These are phyloP conservation scores for Ampelocalamus luodianensis DNA, from an alignment of 176 grass and related monocot species.

Conservation along the genomic window DNA sequence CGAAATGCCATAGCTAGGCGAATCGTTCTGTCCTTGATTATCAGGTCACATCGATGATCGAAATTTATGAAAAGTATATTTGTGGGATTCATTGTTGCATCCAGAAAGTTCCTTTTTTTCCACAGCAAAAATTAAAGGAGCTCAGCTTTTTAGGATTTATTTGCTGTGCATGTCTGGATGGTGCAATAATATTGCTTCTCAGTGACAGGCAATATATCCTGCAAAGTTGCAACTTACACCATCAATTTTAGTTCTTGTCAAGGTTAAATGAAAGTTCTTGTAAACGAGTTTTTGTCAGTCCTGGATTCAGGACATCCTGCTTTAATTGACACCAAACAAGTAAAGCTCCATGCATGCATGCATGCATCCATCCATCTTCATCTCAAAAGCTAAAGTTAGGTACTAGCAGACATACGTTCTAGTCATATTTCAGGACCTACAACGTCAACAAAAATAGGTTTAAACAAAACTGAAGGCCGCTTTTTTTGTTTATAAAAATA, in stretches of 20 bases:
- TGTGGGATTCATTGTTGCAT: neutral
- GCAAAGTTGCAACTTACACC: neutral
- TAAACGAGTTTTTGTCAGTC: neutral
- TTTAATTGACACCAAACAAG: neutral
- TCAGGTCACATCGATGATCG: conserved; percentile 7
- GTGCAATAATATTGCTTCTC: neutral
- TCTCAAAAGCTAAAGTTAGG: conserved; percentile 32
- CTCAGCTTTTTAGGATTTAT: neutral
- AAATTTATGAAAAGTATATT: conserved; percentile 4
- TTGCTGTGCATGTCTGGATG: neutral
- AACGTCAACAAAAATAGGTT: conserved; percentile 24
- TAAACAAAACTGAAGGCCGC: neutral
- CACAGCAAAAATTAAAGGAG: neutral
- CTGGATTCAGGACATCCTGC: neutral
- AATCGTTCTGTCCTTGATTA: conserved; percentile 2
- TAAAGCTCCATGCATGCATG: neutral
- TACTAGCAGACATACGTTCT: neutral
- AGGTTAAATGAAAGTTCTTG: neutral
- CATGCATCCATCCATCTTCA: neutral
- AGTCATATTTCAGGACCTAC: conserved; percentile 31
- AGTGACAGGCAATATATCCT: neutral
- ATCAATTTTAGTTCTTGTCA: neutral
- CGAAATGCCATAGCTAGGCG: neutral
- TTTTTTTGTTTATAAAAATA: neutral
- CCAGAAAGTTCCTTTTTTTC: neutral